Evolutionary conservation across 345 rosid species (phyloP).

Genomic region (Alliaria petiolata): DNA sequence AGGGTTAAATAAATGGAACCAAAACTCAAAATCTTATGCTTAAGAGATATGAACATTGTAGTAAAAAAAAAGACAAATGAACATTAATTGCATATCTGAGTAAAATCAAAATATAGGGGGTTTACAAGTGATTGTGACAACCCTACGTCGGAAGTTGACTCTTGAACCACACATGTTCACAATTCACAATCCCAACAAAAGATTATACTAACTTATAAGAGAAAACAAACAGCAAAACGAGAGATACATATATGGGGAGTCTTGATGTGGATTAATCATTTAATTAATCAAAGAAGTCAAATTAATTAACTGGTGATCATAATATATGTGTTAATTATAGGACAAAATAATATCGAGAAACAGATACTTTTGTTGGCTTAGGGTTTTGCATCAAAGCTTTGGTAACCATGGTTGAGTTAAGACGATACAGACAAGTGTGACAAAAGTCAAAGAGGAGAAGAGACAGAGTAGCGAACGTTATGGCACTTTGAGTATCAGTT

Average conservation of each 20-base stretch:
- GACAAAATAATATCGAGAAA: background rate
- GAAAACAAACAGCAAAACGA: slow-evolving; percentile 17
- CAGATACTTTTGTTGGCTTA: background rate
- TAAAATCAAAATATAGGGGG: background rate
- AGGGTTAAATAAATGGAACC: background rate
- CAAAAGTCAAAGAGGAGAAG: slow-evolving; percentile 35
- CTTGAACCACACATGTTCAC: slow-evolving; percentile 35
- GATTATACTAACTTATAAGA: background rate
- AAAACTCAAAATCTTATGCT: background rate
- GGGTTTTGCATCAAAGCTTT: background rate
- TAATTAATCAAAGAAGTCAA: slow-evolving; percentile 4
- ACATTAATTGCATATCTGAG: slow-evolving; percentile 19
- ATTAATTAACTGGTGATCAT: slow-evolving; percentile 7
- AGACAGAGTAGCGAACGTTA: slow-evolving; percentile 29
- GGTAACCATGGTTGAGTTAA: slow-evolving; percentile 29
- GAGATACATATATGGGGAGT: slow-evolving; percentile 23
- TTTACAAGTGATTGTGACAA: slow-evolving; percentile 25
- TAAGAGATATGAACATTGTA: slow-evolving; percentile 8
- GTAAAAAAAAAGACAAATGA: background rate
- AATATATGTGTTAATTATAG: background rate
- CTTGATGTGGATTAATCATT: slow-evolving; percentile 5
- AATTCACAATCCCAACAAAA: slow-evolving; percentile 30
- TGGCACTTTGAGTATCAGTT: slow-evolving; percentile 11
- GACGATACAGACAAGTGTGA: slow-evolving; percentile 20
- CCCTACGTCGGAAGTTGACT: slow-evolving; percentile 35